Base-by-base conservation (phyloP, 352 stramenopile genomes). In the Thalassiosira delicatula region DNA sequence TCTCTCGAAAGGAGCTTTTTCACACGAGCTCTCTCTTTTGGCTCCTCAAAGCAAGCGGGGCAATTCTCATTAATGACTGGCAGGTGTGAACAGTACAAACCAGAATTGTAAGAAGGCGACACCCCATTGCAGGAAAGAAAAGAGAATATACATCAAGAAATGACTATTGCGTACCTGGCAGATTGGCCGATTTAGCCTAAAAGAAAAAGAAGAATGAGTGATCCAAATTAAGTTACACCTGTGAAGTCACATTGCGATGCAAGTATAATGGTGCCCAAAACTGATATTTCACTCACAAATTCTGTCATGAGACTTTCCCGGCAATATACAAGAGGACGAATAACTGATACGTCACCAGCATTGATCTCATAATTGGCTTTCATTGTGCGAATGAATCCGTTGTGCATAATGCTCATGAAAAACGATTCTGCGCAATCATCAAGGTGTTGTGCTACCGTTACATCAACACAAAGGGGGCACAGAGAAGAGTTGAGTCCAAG, bases 1-100 rank as follows among this genome's bases (percentile, higher is more conserved):
- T 99, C 95, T 61, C 96, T 91, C 8, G 94, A 95, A 17, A 99
- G 92, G 76, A 99, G 93, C 83, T 98, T 98, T 87, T 99, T 99
- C n/a, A 99, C 92, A 46, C 97, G 92, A 61, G 97, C 95, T 63
- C 97, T 92, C 86, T 99, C 97, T 84, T 97, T 98, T 14, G 97
- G 96, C 88, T 98, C 95, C 85, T 99, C 97, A 76, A 99, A 99
- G 90, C 97, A 99, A 11, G 97, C 97, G 12, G 97, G 97, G 77
- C 97, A 99, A 88, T 99, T 99, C 85, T 99, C 97, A 84, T 99
- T 98, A 71, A 99, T 98, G 29, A 99, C 93, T 5, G 97, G 97
- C 21, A 99, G 88, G 17, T n/a, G n/a, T n/a, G n/a, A n/a, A n/a
- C n/a, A n/a, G n/a, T n/a, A n/a, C n/a, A n/a, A n/a, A n/a, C n/a